A percentile compares a stretch with the other conserved stretches of the same genome.
Evolutionary conservation across 2,329 filamentous ascomycete species (phyloP).

Genomic region (Epichloe coenophiala): DNA sequence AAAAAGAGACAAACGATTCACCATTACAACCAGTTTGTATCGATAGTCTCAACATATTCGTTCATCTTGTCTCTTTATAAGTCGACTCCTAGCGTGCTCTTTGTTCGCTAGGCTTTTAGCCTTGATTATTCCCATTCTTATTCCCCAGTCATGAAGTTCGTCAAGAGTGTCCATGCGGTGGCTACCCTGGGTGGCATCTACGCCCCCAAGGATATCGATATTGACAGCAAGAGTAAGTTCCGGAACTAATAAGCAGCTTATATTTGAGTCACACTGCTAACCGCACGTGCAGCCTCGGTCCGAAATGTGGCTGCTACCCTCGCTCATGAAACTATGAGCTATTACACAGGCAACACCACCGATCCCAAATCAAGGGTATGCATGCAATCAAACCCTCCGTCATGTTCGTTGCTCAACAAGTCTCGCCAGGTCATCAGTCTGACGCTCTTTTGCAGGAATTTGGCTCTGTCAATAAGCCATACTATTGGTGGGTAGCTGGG

Average conservation of each 20-base stretch:
- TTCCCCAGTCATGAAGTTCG: constrained; percentile 12
- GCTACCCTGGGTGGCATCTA: constrained; percentile 15
- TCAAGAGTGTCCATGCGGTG: constrained; percentile 11
- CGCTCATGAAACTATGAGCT: constrained; percentile 47
- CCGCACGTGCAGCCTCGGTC: constrained; percentile 39
- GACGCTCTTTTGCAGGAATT: constrained; percentile 27
- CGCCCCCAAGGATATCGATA: constrained; percentile 26
- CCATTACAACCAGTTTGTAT: too few relatives aligned
- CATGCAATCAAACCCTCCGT: not conserved
- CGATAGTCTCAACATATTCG: too few relatives aligned
- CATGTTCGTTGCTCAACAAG: not conserved
- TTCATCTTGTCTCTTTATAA: not conserved
- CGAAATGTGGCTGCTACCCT: constrained; percentile 46
- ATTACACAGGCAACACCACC: constrained; percentile 48
- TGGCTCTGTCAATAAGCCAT: constrained; percentile 50
- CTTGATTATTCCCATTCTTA: too few relatives aligned
- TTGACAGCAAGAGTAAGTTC: constrained; percentile 21
- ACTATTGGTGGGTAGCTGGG: constrained; percentile 57
- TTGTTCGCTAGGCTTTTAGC: not conserved
- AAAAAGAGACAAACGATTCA: too few relatives aligned
- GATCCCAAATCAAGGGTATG: constrained; percentile 32
- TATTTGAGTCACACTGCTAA: not conserved
- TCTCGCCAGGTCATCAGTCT: not conserved
- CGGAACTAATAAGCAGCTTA: not conserved
- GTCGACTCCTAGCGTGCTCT: not conserved